These are phyloP conservation scores for Bidens hawaiensis DNA, from an alignment of 140 eudicot species.

Conservation along the genomic window DNA sequence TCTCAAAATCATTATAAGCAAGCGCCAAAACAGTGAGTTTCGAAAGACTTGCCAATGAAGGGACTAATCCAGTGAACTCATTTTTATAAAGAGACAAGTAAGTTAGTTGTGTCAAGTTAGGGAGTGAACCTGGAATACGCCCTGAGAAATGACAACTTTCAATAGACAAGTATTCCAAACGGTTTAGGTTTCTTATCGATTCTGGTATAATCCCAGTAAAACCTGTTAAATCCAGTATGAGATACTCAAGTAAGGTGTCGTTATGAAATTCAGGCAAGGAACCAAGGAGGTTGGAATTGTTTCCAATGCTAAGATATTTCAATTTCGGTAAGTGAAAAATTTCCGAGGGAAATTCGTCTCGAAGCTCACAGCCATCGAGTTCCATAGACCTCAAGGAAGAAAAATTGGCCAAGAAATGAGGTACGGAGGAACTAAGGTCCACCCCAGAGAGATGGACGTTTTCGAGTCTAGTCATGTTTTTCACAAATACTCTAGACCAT, in stretches of 20 bases:
- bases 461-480: constrained; percentile 6
- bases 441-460: constrained; percentile 3
- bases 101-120: too few species aligned
- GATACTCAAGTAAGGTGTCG: constrained; percentile 5
- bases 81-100: not conserved
- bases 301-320: not conserved
- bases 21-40: too few species aligned
- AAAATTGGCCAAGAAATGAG: constrained; percentile 13
- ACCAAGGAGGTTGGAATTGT: constrained; percentile 18
- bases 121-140: too few species aligned
- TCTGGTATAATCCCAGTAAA: not conserved
- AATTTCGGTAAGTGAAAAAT: constrained; percentile 18
- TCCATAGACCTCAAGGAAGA: constrained; percentile 10
- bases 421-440: constrained; percentile 9
- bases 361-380: not conserved
- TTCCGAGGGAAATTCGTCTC: constrained; percentile 15
- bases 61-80: not conserved
- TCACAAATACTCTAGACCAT: not conserved
- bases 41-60: constrained; percentile 13
- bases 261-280: constrained; percentile 24
- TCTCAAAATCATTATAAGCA: too few species aligned
- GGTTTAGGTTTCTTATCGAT: not conserved
- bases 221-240: constrained; percentile 4
- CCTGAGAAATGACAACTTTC: not conserved
- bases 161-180: not conserved